Percentiles rank a stretch among this genome's conserved stretches.
These are phyloP conservation scores for Helotiales sp. DNA, from an alignment of 2,329 filamentous ascomycete species.

Conservation along the genomic window DNA sequence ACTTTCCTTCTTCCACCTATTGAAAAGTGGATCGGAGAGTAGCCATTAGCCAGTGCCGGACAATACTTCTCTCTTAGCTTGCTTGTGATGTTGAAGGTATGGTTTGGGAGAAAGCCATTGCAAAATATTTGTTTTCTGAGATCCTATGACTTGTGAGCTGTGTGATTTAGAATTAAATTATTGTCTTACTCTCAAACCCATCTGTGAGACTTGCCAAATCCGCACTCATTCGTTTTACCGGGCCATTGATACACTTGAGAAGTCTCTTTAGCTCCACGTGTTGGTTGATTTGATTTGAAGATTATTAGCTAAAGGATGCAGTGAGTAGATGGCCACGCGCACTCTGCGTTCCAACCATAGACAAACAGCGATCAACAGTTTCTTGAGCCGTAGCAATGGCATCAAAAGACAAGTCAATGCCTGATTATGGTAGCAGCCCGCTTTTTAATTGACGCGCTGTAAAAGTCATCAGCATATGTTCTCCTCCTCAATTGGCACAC, in stretches of 20 bases:
- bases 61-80: conserved; percentile 27
- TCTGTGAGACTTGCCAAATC: not conserved
- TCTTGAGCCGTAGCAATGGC: not conserved
- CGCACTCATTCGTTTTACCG: not conserved
- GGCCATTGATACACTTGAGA: not conserved
- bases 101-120: conserved; percentile 18
- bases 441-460: not conserved
- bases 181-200: not conserved
- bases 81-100: conserved; percentile 15
- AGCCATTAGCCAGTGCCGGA: conserved; percentile 36
- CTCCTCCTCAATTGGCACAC: not conserved
- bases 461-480: not conserved
- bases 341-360: not conserved
- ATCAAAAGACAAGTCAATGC: not conserved
- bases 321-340: not conserved
- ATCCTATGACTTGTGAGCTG: not conserved
- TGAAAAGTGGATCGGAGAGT: conserved; percentile 34
- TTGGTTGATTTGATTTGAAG: not conserved
- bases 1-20: conserved; percentile 40
- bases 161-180: not conserved
- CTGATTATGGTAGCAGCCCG: not conserved
- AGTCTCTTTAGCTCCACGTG: not conserved
- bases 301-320: not conserved
- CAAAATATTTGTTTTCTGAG: conserved; percentile 14
- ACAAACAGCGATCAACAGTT: not conserved